Base-by-base conservation (phyloP, 352 stramenopile genomes). In the Phytopythium boreale region DNA sequence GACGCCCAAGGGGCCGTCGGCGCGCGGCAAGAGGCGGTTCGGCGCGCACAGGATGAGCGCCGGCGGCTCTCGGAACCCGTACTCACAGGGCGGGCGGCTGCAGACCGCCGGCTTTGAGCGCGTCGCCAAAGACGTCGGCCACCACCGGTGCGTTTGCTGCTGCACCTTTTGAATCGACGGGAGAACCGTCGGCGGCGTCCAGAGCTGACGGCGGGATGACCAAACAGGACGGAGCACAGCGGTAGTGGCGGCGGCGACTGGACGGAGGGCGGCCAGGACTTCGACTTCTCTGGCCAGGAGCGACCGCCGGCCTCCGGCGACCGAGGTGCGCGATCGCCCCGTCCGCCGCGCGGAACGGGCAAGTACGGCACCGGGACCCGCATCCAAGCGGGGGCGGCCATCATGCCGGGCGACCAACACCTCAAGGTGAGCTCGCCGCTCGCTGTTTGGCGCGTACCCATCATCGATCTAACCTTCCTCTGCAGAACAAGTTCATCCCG, bases 401-500 rank as follows among this genome's bases (percentile, higher is more conserved):
- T 57, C 34, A 34, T 36, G 20, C 10, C 1, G 34, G 53, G 22
- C 31, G 31, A 59, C 19, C 9, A 26, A 34, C 53, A 47, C 20
- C 31, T 59, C 6, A 59, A 46, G 52, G 52, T 59, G 31, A 7
- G 52, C 52, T 29, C 4, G 0, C 4, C 29, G 27, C 11, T 15
- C 15, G 39, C 7, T 27, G 7, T 7, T 19, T 56, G 49, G 24
- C 49, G 4, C 24, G 3, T 37, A 4, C 20, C 26, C 15, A 9
- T 9, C 15, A 9, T 9, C 49, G 49, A 37, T 56, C 29, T 34
- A 46, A 20, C 22, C 15, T 19, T n/a, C 26, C 7, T 39, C 27
- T 17, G n/a, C n/a, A 44, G 41, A n/a, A 78, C 64, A 14, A 31
- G 11, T 76, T 73, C 37, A 63, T 62, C 4, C 68, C 74, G 11